Evolutionary conservation across 192 early-diverging fungal species (phyloP).

Genomic region (Umbelopsis ramanniana): DNA sequence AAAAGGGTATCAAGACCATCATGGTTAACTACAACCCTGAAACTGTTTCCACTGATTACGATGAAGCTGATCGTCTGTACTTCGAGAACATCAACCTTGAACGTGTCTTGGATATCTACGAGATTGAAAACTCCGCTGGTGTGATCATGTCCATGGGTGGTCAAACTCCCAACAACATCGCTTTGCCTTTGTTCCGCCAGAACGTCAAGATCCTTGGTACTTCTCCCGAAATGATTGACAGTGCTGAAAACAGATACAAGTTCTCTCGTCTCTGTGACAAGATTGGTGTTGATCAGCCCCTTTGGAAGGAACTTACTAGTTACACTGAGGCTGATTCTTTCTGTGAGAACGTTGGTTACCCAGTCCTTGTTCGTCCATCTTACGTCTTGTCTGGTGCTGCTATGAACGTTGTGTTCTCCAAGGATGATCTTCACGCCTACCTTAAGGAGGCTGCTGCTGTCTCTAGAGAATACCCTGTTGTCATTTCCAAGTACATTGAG

Average conservation of each 20-base stretch:
- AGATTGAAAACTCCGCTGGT: conserved; percentile 83
- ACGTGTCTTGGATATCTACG: conserved; percentile 96
- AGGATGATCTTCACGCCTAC: conserved; percentile 82
- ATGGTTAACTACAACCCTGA: conserved; percentile 99
- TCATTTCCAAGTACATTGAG: conserved; percentile 98
- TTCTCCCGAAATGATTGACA: conserved; percentile 96
- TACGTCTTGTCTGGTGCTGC: conserved; percentile 99
- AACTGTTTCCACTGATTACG: conserved; percentile 99
- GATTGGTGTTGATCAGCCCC: conserved; percentile 96
- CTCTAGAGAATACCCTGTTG: conserved; percentile 93
- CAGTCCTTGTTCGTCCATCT: conserved; percentile 96
- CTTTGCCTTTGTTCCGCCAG: conserved; percentile 85
- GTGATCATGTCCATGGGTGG: conserved; percentile 96
- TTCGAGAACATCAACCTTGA: conserved; percentile 96
- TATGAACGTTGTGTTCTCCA: conserved; percentile 94
- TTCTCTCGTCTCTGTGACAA: conserved; percentile 97
- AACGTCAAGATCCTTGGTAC: conserved; percentile 95
- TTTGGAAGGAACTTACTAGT: conserved; percentile 95
- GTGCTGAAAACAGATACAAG: conserved; percentile 97
- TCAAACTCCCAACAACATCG: conserved; percentile 98
- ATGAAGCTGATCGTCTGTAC: conserved; percentile 97
- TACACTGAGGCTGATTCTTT: conserved; percentile 85
- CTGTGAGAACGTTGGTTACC: conserved; percentile 89
- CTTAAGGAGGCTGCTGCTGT: conserved; percentile 90
- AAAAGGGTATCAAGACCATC: conserved; percentile 87